Evolutionary conservation across 164 flowering plant species (phyloP).

Genomic region (Umbilicus rupestris): DNA sequence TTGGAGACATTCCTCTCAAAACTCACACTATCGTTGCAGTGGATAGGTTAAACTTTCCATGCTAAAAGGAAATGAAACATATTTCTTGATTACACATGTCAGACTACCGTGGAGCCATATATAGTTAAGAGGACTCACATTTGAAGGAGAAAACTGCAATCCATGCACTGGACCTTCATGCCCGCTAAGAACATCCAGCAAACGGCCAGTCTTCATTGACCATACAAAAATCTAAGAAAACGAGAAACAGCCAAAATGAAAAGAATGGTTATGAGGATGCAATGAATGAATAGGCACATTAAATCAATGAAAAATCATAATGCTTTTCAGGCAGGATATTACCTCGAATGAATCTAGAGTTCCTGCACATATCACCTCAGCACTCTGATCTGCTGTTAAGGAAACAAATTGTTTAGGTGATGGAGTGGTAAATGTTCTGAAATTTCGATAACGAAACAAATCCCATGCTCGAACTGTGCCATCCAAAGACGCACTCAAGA

Average conservation of each 20-base stretch:
- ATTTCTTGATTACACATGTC: too few relatives aligned
- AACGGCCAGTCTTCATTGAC: slow-evolving; percentile 98
- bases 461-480: slow-evolving; percentile 99
- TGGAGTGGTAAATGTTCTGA: slow-evolving; percentile 87
- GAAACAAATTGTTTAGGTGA: slow-evolving; percentile 90
- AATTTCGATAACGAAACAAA: slow-evolving; percentile 86
- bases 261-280: slow-evolving; percentile 7
- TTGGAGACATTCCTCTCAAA: too few relatives aligned
- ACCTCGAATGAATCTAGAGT: slow-evolving; percentile 98
- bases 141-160: slow-evolving; percentile 84
- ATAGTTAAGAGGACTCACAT: slow-evolving; percentile 37
- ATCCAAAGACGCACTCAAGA: slow-evolving; percentile 93
- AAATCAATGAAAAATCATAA: background rate
- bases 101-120: background rate
- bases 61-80: background rate
- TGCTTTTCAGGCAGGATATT: background rate
- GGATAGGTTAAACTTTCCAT: too few relatives aligned
- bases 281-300: background rate
- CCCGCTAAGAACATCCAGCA: slow-evolving; percentile 86
- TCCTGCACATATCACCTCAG: slow-evolving; percentile 97
- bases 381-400: slow-evolving; percentile 88
- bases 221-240: slow-evolving; percentile 73
- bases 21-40: too few relatives aligned
- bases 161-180: slow-evolving; percentile 99
- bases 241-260: background rate